Evolutionary conservation across 352 stramenopile genomes (phyloP), one percentile per base, ranked within the genome.

Genomic region (Globisporangium camurandrum): DNA sequence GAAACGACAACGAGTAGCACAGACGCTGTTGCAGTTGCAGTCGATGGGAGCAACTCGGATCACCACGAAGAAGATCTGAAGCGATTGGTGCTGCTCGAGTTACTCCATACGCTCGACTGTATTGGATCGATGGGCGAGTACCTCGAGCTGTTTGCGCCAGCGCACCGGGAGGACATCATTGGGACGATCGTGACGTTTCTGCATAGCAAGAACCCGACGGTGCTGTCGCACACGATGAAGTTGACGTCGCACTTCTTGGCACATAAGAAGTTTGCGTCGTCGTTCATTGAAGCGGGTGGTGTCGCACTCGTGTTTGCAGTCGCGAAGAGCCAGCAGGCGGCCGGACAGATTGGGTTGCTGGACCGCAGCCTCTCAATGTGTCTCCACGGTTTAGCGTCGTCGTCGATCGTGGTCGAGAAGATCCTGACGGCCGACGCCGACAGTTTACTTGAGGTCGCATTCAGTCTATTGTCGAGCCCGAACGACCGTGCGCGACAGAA

Each of bases 291-390:
- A 47, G 59, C 67, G 10, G 83, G 80, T 1, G 83, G 83, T 12
- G 71, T 91, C 2, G 72, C 85, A 23, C 44, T 94, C 19, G 68
- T 92, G 17, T 86, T 93, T 33, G 60, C 64, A 3, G 69, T 78
- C 3, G 72, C 73, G 3, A 88, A 84, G 36, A 27, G 59, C 17
- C 66, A 87, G 24, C 71, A 92, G 46, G 62, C 64, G 19, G 61
- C 56, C 9, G 72, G 76, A 6, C 77, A 87, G 49, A 59, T 81
- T 31, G 75, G 73, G 2, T 23, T 87, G 1, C 50, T 91, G 16
- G 78, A 94, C 48, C 74, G 76, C 44, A 91, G 80, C 33, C 54
- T 92, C 1, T 89, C 79, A 0, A 92, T 94, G 80, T 94, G 83
- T 56, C 64, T 94, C 4, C 80, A 92, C 57, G 83, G 78, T 19